phyloP scores from a whole-genome alignment of 495 filamentous ascomycete genomes.

The Penicillium roqueforti region DNA sequence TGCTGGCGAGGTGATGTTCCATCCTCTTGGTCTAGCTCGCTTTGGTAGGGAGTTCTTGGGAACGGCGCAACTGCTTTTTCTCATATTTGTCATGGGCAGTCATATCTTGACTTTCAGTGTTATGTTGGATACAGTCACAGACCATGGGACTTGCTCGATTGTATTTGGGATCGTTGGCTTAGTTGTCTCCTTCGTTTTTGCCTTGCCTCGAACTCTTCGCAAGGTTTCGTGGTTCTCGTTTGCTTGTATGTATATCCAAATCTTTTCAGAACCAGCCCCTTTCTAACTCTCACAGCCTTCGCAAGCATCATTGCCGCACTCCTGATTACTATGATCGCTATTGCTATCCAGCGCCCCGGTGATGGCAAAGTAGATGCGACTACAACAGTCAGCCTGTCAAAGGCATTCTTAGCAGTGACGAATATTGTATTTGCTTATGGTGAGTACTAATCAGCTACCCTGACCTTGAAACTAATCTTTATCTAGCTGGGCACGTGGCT shows the following conservation, averaged over 20 bases:
- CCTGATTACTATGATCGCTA: constrained; percentile 62
- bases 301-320: constrained; percentile 61
- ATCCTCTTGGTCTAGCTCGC: constrained; percentile 51
- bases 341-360: constrained; percentile 36
- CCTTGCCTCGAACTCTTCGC: constrained; percentile 58
- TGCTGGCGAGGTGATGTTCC: constrained; percentile 58
- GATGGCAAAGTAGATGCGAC: constrained; percentile 12
- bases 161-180: constrained; percentile 59
- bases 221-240: constrained; percentile 55
- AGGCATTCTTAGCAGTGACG: constrained; percentile 17
- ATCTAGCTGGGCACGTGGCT: constrained; percentile 57
- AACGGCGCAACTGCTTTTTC: constrained; percentile 55
- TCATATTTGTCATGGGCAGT: constrained; percentile 68
- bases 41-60: constrained; percentile 59
- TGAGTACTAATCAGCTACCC: background rate
- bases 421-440: constrained; percentile 32
- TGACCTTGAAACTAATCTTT: background rate
- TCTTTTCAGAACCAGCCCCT: background rate
- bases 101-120: constrained; percentile 64
- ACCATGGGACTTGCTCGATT: constrained; percentile 59
- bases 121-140: constrained; percentile 57
- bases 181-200: constrained; percentile 53
- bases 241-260: constrained; percentile 26
- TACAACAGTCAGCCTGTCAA: constrained; percentile 11
- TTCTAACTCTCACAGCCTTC: constrained; percentile 33